These are phyloP conservation scores for Myriosclerotinia duriaeana DNA, from an alignment of 2,329 filamentous ascomycete species.

Conservation along the genomic window DNA sequence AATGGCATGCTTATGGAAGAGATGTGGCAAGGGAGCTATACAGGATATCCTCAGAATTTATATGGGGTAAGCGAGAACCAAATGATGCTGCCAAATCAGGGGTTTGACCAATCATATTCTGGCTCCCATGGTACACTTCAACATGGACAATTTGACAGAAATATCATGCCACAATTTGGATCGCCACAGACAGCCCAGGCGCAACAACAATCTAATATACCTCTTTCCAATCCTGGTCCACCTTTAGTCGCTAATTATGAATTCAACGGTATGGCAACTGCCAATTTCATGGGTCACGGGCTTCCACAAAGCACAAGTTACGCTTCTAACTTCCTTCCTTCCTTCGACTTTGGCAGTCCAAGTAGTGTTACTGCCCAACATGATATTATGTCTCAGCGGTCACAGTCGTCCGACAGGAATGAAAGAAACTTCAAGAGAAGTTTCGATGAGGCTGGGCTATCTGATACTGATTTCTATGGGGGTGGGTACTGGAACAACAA, in stretches of 20 bases:
- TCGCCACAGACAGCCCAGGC: not conserved
- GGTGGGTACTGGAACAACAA: not conserved
- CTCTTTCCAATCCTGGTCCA: too few species aligned
- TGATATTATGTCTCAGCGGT: not conserved
- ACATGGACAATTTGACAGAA: too few species aligned
- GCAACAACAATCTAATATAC: not conserved
- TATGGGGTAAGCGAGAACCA: not conserved
- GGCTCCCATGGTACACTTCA: not conserved
- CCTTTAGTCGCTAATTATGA: not conserved
- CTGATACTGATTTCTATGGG: not conserved
- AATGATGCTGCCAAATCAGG: not conserved
- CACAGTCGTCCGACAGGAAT: not conserved
- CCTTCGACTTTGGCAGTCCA: not conserved
- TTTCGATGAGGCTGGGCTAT: not conserved
- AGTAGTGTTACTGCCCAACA: not conserved
- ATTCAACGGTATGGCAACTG: not conserved
- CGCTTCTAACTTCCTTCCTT: not conserved
- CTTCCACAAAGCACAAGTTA: not conserved
- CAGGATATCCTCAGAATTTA: not conserved
- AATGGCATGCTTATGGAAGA: too few species aligned
- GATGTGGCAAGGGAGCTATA: too few species aligned
- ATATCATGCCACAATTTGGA: not conserved
- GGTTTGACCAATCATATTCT: not conserved
- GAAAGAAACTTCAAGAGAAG: not conserved
- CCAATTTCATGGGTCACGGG: not conserved